Evolutionary conservation across 1,139 yeast species (phyloP).

Genomic region (Yamadazyma songkhlaensis): DNA sequence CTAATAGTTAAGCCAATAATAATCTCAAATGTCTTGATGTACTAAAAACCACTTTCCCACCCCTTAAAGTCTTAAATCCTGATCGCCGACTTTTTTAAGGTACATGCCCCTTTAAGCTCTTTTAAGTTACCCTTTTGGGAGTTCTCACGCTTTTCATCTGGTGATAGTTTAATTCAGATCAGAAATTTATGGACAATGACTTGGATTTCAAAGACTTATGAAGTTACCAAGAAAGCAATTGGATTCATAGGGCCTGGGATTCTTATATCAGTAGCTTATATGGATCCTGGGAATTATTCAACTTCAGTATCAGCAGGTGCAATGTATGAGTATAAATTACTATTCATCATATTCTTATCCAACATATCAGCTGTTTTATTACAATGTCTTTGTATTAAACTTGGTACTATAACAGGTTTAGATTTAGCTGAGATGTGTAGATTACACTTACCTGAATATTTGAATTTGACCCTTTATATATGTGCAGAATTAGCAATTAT

Average conservation of each 20-base stretch:
- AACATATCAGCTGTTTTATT: constrained; percentile 70
- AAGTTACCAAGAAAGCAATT: constrained; percentile 42
- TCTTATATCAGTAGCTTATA: constrained; percentile 72
- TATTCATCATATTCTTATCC: constrained; percentile 62
- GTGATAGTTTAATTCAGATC: too few relatives aligned
- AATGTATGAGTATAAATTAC: constrained; percentile 59
- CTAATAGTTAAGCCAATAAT: too few relatives aligned
- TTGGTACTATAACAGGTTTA: constrained; percentile 76
- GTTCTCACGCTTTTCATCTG: too few relatives aligned
- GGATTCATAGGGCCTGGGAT: constrained; percentile 78
- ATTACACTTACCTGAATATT: constrained; percentile 53
- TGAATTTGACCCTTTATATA: constrained; percentile 56
- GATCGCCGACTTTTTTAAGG: too few relatives aligned
- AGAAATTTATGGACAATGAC: not conserved
- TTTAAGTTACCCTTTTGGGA: too few relatives aligned
- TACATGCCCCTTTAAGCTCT: too few relatives aligned
- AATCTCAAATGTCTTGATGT: too few relatives aligned
- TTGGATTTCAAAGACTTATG: not conserved
- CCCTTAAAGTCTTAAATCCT: too few relatives aligned
- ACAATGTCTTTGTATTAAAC: constrained; percentile 68
- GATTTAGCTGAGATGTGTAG: constrained; percentile 78
- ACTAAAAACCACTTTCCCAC: too few relatives aligned
- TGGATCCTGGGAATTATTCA: constrained; percentile 82
- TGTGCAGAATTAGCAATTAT: constrained; percentile 74
- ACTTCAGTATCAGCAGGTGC: constrained; percentile 82